Evolutionary conservation across 2,329 filamentous ascomycete genomes (phyloP).

Genomic region (Epichloe sibirici): DNA sequence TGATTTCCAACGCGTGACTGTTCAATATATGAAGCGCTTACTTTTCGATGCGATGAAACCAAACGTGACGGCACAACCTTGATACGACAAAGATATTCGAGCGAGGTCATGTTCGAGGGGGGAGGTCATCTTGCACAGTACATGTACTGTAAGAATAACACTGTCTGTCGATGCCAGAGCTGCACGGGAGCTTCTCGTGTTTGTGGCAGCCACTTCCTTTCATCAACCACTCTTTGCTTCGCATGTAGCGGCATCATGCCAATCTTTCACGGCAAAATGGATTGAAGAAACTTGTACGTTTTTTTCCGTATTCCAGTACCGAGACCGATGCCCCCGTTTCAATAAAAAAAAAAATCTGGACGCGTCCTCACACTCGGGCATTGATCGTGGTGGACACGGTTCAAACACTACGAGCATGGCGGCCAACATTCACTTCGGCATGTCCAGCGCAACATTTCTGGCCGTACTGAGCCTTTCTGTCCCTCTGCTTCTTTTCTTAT

Average conservation of each 20-base stretch:
- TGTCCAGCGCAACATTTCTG: not conserved
- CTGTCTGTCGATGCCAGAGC: not conserved
- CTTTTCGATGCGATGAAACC: not conserved
- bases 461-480: constrained; percentile 3
- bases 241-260: not conserved
- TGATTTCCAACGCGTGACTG: not conserved
- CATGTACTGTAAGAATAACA: not conserved
- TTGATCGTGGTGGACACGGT: not conserved
- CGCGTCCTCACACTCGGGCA: not conserved
- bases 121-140: not conserved
- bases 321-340: not conserved
- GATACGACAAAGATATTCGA: not conserved
- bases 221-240: not conserved
- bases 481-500: constrained; percentile 4
- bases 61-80: not conserved
- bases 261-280: not conserved
- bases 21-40: too few species aligned
- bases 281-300: not conserved
- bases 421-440: not conserved
- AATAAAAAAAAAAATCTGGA: not conserved
- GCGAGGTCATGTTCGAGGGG: too few species aligned
- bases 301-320: not conserved
- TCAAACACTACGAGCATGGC: constrained; percentile 1
- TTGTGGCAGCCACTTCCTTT: not conserved
- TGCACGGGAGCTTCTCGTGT: not conserved